A percentile compares a stretch with the other conserved stretches of the same genome.
These are phyloP conservation scores for Bacidia gigantensis DNA, from an alignment of 495 filamentous ascomycete genomes.

Conservation along the genomic window DNA sequence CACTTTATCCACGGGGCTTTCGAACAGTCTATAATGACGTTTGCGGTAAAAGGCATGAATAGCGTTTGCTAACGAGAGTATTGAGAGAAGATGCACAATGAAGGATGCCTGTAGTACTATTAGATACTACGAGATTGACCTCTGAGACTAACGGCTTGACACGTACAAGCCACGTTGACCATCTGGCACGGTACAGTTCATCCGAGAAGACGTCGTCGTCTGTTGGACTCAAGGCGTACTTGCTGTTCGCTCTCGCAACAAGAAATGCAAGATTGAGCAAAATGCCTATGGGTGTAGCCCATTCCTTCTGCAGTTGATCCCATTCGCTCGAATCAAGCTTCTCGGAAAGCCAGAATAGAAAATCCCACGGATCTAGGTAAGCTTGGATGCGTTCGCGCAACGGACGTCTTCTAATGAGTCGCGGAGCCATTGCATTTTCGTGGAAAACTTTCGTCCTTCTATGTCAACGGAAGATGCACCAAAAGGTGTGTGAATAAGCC, in stretches of 20 bases:
- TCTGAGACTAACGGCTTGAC: constrained; percentile 17
- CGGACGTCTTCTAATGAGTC: constrained; percentile 68
- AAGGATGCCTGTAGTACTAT: constrained; percentile 42
- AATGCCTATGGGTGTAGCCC: constrained; percentile 61
- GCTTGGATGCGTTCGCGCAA: constrained; percentile 61
- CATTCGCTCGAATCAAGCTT: constrained; percentile 78
- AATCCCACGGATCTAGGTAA: constrained; percentile 76
- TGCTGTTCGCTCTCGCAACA: constrained; percentile 64
- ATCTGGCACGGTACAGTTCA: constrained; percentile 40
- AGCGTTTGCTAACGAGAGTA: constrained; percentile 57
- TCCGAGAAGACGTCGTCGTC: constrained; percentile 80
- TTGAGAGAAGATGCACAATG: constrained; percentile 49
- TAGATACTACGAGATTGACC: constrained; percentile 8
- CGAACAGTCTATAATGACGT: constrained; percentile 84
- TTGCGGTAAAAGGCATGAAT: constrained; percentile 71
- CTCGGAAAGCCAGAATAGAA: constrained; percentile 77
- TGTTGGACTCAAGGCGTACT: constrained; percentile 27
- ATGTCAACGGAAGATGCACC: no score
- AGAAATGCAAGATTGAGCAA: constrained; percentile 66
- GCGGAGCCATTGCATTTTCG: constrained; percentile 30
- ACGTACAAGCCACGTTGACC: constrained; percentile 66
- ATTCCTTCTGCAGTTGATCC: constrained; percentile 61
- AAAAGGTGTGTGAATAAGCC: no score
- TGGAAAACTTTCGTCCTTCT: no score
- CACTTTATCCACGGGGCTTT: constrained; percentile 56